A percentile compares a stretch with the other conserved stretches of the same genome.
Evolutionary conservation across 108 stramenopile genomes (phyloP).

Genomic region (Skeletonema grethae): DNA sequence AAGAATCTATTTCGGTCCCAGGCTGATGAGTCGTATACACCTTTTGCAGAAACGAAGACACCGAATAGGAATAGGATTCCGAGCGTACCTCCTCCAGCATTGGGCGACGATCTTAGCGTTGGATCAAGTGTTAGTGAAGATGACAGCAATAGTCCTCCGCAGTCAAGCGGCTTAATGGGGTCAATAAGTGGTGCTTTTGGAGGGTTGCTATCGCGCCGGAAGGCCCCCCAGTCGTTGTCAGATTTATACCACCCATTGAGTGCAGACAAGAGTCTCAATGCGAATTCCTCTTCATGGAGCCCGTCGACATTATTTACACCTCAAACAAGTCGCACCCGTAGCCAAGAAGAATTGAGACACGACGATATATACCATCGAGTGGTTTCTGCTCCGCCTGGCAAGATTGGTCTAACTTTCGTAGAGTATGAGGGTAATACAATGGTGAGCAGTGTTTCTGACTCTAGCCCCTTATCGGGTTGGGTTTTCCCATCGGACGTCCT

Average conservation of each 20-base stretch:
- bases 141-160: constrained; percentile 16
- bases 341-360: background rate
- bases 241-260: constrained; percentile 9
- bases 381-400: constrained; percentile 82
- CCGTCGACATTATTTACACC: constrained; percentile 1
- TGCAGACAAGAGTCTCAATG: constrained; percentile 1
- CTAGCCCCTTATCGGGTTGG: constrained; percentile 78
- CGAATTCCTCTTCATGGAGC: background rate
- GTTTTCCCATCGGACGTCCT: constrained; percentile 83
- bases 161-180: constrained; percentile 58
- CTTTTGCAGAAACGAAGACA: constrained; percentile 8
- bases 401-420: constrained; percentile 86
- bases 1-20: constrained; percentile 11
- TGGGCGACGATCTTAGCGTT: constrained; percentile 53
- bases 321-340: background rate
- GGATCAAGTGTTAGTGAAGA: constrained; percentile 45
- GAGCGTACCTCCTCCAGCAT: constrained; percentile 30
- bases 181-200: constrained; percentile 81
- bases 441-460: constrained; percentile 75
- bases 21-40: background rate
- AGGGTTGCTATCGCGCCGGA: constrained; percentile 68
- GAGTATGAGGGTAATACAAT: constrained; percentile 86
- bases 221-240: constrained; percentile 37
- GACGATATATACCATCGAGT: constrained; percentile 56
- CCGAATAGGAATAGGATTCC: background rate